Evolutionary conservation across 1,284 basidiomycete species (phyloP).

Genomic region (Mrakiaceae sp.): DNA sequence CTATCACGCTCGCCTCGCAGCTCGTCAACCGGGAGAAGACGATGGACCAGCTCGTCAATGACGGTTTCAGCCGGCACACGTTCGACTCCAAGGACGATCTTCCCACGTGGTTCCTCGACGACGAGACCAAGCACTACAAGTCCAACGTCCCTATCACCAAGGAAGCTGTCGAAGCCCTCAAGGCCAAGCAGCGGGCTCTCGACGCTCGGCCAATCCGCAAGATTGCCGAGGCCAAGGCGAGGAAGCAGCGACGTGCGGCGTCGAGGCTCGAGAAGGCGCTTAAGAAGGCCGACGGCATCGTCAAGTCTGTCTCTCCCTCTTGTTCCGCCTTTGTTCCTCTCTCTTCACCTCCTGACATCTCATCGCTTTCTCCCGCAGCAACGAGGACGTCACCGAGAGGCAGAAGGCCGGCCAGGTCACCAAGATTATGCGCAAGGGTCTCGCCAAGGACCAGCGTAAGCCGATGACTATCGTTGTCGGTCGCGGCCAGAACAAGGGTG

Average conservation of each 20-base stretch:
- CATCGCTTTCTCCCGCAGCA: neutral
- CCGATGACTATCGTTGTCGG: constrained; percentile 83
- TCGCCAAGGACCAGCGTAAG: constrained; percentile 50
- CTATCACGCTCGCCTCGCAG: constrained; percentile 81
- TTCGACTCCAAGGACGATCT: constrained; percentile 84
- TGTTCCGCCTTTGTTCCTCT: neutral
- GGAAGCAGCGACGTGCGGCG: constrained; percentile 86
- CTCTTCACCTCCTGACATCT: neutral
- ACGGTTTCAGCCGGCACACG: constrained; percentile 90
- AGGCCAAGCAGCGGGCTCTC: constrained; percentile 81
- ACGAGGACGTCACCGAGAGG: constrained; percentile 69
- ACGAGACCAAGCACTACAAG: constrained; percentile 88
- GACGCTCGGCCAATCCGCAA: constrained; percentile 99
- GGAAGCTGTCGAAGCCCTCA: constrained; percentile 77
- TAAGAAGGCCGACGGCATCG: constrained; percentile 93
- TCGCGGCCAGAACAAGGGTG: constrained; percentile 73
- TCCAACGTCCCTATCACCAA: constrained; percentile 93
- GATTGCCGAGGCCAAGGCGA: constrained; percentile 93
- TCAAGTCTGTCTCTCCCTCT: constrained; percentile 9
- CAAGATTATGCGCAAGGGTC: constrained; percentile 76
- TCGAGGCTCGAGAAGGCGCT: constrained; percentile 81
- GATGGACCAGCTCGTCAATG: constrained; percentile 78
- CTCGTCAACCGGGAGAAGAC: constrained; percentile 88
- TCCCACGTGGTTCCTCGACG: constrained; percentile 94
- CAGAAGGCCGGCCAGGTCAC: constrained; percentile 92